A percentile compares a stretch with the other conserved stretches of the same genome.
Conservation (phyloP, 2,329 filamentous ascomycete species). For the Talaromyces sp. region DNA sequence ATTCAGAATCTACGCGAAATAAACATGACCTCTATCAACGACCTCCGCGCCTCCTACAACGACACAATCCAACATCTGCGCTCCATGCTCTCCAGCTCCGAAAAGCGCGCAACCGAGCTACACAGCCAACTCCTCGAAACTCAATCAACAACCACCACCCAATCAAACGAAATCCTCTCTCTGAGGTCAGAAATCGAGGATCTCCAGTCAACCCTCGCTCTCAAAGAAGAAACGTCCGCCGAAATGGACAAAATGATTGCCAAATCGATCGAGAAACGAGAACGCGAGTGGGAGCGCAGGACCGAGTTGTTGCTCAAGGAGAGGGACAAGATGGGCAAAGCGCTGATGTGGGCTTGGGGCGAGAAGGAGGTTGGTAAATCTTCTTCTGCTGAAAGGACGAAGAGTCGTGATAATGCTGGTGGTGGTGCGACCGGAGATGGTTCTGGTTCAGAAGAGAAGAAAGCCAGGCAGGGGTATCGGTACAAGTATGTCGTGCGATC, state of each 20-base stretch:
- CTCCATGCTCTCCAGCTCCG: conserved; percentile 31
- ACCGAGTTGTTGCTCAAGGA: conserved; percentile 41
- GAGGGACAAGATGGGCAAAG: conserved; percentile 39
- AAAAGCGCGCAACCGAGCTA: conserved; percentile 35
- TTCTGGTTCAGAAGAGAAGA: conserved; percentile 16
- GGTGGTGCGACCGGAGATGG: conserved; percentile 21
- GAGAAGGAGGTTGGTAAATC: conserved; percentile 38
- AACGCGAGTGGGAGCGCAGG: conserved; percentile 43
- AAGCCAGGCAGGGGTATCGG: conserved; percentile 34
- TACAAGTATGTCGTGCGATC: conserved; percentile 34
- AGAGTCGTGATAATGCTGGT: background rate
- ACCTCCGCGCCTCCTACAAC: conserved; percentile 37
- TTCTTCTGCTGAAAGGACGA: conserved; percentile 15
- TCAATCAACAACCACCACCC: conserved; percentile 22
- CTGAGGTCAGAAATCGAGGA: conserved; percentile 34
- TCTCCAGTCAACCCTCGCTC: conserved; percentile 34
- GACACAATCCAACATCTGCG: conserved; percentile 37
- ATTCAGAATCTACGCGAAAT: conserved; percentile 36
- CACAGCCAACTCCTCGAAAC: conserved; percentile 31
- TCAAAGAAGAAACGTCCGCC: conserved; percentile 40
- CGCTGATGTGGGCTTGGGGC: conserved; percentile 40
- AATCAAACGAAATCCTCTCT: conserved; percentile 27
- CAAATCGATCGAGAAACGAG: conserved; percentile 40
- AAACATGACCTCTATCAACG: conserved; percentile 36
- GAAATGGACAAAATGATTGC: conserved; percentile 41